Evolutionary conservation across 306 rosid genomes (phyloP).

Genomic region (Luffa aegyptiaca): DNA sequence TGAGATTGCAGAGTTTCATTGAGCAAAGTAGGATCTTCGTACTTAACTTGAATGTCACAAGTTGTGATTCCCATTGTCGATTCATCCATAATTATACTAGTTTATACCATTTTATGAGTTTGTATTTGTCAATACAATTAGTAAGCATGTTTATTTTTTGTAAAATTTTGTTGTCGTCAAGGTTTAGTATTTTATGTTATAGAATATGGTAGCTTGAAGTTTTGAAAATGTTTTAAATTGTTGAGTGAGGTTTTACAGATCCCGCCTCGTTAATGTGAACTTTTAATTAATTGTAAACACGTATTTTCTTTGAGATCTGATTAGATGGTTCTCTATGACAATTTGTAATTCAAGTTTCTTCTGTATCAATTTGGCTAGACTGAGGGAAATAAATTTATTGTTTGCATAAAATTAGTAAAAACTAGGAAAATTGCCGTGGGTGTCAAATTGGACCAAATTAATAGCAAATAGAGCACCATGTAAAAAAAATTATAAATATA

Average conservation of each 20-base stretch:
- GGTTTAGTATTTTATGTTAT: neutral
- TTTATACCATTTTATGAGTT: neutral
- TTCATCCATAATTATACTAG: neutral
- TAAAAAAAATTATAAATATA: too few species aligned
- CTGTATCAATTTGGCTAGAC: too few species aligned
- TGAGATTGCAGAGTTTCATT: conserved; percentile 43
- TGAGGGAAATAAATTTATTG: too few species aligned
- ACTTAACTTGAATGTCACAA: neutral
- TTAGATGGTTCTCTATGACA: too few species aligned
- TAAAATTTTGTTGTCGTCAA: neutral
- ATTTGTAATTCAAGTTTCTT: too few species aligned
- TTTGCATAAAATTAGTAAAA: too few species aligned
- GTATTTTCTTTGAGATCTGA: too few species aligned
- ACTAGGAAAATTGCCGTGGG: too few species aligned
- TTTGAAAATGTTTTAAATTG: neutral
- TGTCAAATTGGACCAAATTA: too few species aligned
- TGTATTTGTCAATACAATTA: neutral
- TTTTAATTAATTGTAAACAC: too few species aligned
- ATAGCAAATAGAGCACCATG: too few species aligned
- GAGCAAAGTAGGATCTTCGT: conserved; percentile 11
- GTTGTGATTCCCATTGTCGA: neutral
- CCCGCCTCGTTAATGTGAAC: neutral
- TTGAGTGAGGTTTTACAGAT: neutral
- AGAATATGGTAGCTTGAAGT: neutral
- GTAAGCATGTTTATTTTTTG: neutral